A percentile compares a stretch with the other conserved stretches of the same genome.
These are phyloP conservation scores for Pseudonitzschia multiseries DNA, from an alignment of 108 stramenopile species.

Conservation along the genomic window DNA sequence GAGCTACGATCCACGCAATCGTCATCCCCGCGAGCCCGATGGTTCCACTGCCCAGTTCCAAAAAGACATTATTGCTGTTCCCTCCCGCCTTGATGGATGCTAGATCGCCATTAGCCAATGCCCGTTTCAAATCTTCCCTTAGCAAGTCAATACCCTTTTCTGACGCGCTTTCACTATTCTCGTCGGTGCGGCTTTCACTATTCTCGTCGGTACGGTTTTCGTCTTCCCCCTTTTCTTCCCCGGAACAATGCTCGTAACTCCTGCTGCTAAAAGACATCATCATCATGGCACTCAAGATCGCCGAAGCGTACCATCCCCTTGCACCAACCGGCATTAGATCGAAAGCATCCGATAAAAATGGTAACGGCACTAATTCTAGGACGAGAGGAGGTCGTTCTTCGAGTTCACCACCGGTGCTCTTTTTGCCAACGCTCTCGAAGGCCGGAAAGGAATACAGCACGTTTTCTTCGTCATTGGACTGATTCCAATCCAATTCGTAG, in stretches of 20 bases:
- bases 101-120: not conserved
- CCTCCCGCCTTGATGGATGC: not conserved
- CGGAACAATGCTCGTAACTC: too few species aligned
- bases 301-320: constrained; percentile 22
- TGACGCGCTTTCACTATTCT: not conserved
- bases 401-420: not conserved
- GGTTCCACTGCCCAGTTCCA: constrained; percentile 16
- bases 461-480: not conserved
- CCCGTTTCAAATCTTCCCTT: not conserved
- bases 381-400: not conserved
- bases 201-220: not conserved
- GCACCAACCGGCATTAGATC: constrained; percentile 9
- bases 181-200: not conserved
- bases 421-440: not conserved
- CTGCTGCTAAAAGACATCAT: not conserved
- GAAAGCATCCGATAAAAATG: not conserved
- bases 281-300: constrained; percentile 16
- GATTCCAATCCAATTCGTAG: too few species aligned
- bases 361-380: constrained; percentile 7
- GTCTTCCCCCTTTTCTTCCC: too few species aligned
- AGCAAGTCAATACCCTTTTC: not conserved
- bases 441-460: constrained; percentile 1
- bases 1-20: constrained; percentile 16
- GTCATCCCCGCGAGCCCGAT: constrained; percentile 23
- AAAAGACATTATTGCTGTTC: constrained; percentile 2